phyloP scores from a whole-genome alignment of 2,329 filamentous ascomycete genomes.

The Xylaria sp. region DNA sequence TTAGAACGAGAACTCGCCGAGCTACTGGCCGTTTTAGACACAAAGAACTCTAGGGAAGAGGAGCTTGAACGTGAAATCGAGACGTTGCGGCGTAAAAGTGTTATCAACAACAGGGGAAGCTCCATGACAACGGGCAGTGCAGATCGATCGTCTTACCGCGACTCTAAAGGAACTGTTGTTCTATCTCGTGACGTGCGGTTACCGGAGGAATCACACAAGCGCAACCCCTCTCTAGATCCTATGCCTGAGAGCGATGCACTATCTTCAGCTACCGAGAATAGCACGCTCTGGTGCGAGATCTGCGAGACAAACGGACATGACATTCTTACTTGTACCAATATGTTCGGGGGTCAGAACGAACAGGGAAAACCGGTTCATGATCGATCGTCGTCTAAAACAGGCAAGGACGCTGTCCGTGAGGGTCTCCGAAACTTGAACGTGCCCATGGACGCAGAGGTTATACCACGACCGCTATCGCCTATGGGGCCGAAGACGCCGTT shows the following conservation, averaged over 20 bases:
- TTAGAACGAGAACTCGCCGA: constrained; percentile 83
- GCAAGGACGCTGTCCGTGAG: constrained; percentile 47
- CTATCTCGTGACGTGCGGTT: constrained; percentile 59
- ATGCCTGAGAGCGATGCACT: constrained; percentile 74
- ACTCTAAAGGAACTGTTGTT: constrained; percentile 70
- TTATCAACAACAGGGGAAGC: constrained; percentile 55
- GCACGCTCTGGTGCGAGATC: constrained; percentile 88
- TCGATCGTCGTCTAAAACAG: constrained; percentile 33
- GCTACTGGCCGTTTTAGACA: constrained; percentile 73
- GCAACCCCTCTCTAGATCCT: constrained; percentile 64
- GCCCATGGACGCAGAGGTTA: constrained; percentile 50
- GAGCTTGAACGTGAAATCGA: constrained; percentile 86
- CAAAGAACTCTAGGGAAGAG: constrained; percentile 76
- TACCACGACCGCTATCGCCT: constrained; percentile 62
- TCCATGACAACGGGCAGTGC: constrained; percentile 55
- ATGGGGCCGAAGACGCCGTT: constrained; percentile 52
- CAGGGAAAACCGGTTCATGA: constrained; percentile 33
- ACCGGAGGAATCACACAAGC: constrained; percentile 55
- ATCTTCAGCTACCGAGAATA: constrained; percentile 74
- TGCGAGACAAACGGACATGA: constrained; percentile 92
- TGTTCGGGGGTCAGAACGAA: constrained; percentile 65
- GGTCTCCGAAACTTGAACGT: constrained; percentile 49
- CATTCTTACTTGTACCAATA: constrained; percentile 91
- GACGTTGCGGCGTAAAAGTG: constrained; percentile 58
- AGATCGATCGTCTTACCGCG: constrained; percentile 64